These are phyloP conservation scores for Pelargonium citronellum DNA, from an alignment of 441 rosid species.

Conservation along the genomic window DNA sequence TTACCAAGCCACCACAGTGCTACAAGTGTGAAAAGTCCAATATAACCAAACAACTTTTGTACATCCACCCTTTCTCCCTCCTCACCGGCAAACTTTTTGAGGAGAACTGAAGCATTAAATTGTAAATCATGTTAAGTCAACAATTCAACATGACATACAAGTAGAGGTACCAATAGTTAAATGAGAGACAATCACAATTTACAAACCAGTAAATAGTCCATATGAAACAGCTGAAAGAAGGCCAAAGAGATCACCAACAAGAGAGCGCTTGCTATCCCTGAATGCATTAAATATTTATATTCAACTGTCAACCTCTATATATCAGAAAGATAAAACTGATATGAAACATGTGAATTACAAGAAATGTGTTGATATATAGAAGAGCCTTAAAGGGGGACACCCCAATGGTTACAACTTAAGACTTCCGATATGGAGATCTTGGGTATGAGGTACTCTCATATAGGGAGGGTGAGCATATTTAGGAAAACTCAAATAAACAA, in stretches of 20 bases:
- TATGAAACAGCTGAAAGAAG: slow-evolving; percentile 91
- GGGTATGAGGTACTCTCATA: neutral
- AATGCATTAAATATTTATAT: slow-evolving; percentile 38
- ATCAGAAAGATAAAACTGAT: slow-evolving; percentile 24
- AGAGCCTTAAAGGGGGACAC: neutral
- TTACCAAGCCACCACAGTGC: slow-evolving; percentile 99
- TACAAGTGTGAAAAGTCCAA: slow-evolving; percentile 89
- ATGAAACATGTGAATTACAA: slow-evolving; percentile 13
- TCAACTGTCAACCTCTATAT: slow-evolving; percentile 37
- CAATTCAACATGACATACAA: slow-evolving; percentile 6
- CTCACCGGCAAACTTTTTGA: slow-evolving; percentile 89
- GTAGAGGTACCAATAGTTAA: neutral
- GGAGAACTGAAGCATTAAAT: slow-evolving; percentile 65
- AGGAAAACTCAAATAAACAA: too few relatives aligned
- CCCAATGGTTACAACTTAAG: neutral
- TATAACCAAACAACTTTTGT: slow-evolving; percentile 93
- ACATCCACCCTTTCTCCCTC: slow-evolving; percentile 91
- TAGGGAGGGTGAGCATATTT: neutral
- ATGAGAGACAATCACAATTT: neutral
- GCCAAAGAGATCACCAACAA: slow-evolving; percentile 89
- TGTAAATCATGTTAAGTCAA: slow-evolving; percentile 13
- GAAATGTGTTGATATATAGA: slow-evolving; percentile 24
- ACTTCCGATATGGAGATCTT: neutral
- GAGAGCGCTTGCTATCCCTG: slow-evolving; percentile 78
- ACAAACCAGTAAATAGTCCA: slow-evolving; percentile 85